Conservation (phyloP, 768 basidiomycete species). For the Pleurotus tuber-regium region DNA sequence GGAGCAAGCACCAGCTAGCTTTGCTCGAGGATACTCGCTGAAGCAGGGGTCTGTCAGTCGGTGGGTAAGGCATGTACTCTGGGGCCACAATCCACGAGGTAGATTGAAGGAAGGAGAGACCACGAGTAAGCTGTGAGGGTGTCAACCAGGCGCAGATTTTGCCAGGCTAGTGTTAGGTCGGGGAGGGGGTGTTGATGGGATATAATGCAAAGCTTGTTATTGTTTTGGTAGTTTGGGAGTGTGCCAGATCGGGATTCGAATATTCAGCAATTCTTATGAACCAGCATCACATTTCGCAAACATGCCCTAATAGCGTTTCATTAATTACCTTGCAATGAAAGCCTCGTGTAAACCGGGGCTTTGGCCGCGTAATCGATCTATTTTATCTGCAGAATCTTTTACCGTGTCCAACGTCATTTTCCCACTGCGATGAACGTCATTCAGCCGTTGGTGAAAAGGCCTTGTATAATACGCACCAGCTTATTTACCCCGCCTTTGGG, state of each 20-base stretch:
- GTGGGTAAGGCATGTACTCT: conserved; percentile 48
- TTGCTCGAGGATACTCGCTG: background rate
- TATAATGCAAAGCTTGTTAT: conserved; percentile 34
- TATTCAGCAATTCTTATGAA: conserved; percentile 6
- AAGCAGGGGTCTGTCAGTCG: conserved; percentile 40
- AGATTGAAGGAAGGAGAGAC: conserved; percentile 33
- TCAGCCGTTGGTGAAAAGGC: background rate
- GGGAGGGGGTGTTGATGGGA: conserved; percentile 18
- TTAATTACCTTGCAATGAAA: conserved; percentile 8
- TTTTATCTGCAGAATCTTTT: conserved; percentile 9
- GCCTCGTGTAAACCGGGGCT: conserved; percentile 10
- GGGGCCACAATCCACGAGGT: conserved; percentile 30
- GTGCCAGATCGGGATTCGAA: conserved; percentile 16
- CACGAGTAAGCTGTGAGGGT: conserved; percentile 26
- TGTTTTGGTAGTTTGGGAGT: conserved; percentile 23
- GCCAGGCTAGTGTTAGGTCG: conserved; percentile 19
- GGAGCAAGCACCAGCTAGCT: conserved; percentile 6
- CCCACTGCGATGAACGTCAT: conserved; percentile 3
- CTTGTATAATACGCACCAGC: background rate
- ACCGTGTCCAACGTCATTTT: conserved; percentile 8
- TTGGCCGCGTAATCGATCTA: conserved; percentile 11
- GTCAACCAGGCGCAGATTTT: conserved; percentile 21
- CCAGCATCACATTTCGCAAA: background rate
- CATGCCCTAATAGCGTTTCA: conserved; percentile 9
- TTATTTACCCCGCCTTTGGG: no score